Conservation (phyloP, 257 asterid genomes). For the Solanum pinnatisectum region DNA sequence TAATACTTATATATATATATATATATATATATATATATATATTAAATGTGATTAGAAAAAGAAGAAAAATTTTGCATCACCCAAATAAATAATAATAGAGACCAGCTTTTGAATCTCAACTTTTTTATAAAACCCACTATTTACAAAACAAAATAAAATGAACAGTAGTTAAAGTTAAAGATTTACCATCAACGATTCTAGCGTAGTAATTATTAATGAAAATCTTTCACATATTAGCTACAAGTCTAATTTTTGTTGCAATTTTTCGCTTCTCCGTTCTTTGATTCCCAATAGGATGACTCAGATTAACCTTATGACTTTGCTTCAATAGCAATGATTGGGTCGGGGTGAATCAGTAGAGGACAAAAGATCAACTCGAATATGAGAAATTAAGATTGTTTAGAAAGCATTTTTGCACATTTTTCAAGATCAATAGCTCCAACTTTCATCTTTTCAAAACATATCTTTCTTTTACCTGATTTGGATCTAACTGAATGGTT, state of each 20-base stretch:
- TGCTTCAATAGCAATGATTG: not conserved
- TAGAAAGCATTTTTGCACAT: not conserved
- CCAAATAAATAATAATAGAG: not conserved
- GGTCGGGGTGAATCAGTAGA: not conserved
- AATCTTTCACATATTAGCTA: not conserved
- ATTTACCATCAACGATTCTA: not conserved
- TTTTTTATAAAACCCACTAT: not conserved
- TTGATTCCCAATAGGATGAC: not conserved
- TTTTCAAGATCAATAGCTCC: not conserved
- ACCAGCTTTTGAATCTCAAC: not conserved
- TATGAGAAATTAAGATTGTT: not conserved
- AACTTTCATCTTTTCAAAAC: not conserved
- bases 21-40: not conserved
- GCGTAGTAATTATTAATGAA: not conserved
- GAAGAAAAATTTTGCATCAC: not conserved
- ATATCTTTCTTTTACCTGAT: not conserved
- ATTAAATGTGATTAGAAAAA: not conserved
- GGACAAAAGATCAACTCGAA: not conserved
- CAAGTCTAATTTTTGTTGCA: not conserved
- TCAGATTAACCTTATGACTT: not conserved
- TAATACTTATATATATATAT: too few species aligned
- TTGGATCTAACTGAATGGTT: not conserved
- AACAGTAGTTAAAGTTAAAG: not conserved
- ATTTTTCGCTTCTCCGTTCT: not conserved
- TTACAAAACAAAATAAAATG: constrained; percentile 5